Evolutionary conservation across 2,329 filamentous ascomycete species (phyloP).

Genomic region (Neonectria hederae): DNA sequence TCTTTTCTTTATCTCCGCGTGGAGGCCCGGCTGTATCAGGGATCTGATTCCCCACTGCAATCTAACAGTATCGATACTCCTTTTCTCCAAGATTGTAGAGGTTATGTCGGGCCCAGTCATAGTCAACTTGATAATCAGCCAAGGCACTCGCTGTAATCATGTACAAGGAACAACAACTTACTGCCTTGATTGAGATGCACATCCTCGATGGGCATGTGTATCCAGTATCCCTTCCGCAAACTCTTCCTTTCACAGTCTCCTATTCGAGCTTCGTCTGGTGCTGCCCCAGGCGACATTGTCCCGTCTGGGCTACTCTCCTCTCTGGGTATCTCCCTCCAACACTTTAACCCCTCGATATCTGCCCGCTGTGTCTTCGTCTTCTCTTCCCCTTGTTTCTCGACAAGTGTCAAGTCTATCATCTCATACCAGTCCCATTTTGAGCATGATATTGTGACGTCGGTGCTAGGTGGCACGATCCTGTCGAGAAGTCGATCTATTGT

Average conservation of each 20-base stretch:
- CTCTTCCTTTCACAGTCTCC: background rate
- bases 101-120: slow-evolving; percentile 21
- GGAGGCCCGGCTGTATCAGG: background rate
- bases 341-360: slow-evolving; percentile 29
- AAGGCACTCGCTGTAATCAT: background rate
- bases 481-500: slow-evolving; percentile 26
- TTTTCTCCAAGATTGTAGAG: slow-evolving; percentile 23
- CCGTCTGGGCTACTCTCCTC: background rate
- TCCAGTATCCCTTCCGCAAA: slow-evolving; percentile 28
- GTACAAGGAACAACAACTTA: background rate
- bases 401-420: slow-evolving; percentile 23
- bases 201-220: slow-evolving; percentile 27
- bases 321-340: slow-evolving; percentile 27
- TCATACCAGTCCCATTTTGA: slow-evolving; percentile 32
- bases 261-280: background rate
- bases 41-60: background rate
- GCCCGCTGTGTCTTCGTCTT: slow-evolving; percentile 24
- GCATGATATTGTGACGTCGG: slow-evolving; percentile 28
- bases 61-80: slow-evolving; percentile 21
- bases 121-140: slow-evolving; percentile 12
- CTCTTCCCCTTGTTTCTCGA: slow-evolving; percentile 25
- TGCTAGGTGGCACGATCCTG: slow-evolving; percentile 22
- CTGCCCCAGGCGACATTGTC: background rate
- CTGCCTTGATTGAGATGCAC: slow-evolving; percentile 20
- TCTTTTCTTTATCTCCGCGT: background rate